A percentile compares a stretch with the other conserved stretches of the same genome.
Conservation (phyloP, 495 filamentous ascomycete species). For the Penicillium malachiteum region DNA sequence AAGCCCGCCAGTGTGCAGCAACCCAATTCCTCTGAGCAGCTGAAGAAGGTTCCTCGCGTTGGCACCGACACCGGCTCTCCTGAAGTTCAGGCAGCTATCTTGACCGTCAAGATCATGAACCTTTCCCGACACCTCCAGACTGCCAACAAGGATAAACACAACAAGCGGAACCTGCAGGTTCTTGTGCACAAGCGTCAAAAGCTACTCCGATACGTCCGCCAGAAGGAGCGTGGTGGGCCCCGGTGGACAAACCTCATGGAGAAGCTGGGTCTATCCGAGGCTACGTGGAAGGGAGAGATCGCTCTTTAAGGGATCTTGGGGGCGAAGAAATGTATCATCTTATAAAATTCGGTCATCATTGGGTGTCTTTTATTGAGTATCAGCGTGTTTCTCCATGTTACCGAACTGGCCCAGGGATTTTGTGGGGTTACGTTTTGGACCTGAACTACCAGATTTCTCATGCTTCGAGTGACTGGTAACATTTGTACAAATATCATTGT, state of each 20-base stretch:
- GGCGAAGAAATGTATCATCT: conserved; percentile 2
- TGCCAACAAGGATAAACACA: conserved; percentile 75
- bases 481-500: conserved; percentile 30
- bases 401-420: conserved; percentile 6
- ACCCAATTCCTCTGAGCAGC: conserved; percentile 23
- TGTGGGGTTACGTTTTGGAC: conserved; percentile 12
- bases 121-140: conserved; percentile 60
- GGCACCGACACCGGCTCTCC: conserved; percentile 89
- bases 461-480: conserved; percentile 6
- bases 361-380: conserved; percentile 11
- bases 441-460: conserved; percentile 3
- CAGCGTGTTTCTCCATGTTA: conserved; percentile 15
- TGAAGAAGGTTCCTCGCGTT: conserved; percentile 62
- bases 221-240: conserved; percentile 85
- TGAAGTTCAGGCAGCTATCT: conserved; percentile 95
- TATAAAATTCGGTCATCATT: conserved; percentile 6
- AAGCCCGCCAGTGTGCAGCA: conserved; percentile 42
- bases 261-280: conserved; percentile 81
- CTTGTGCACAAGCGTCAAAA: conserved; percentile 90
- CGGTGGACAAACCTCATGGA: conserved; percentile 82
- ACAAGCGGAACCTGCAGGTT: conserved; percentile 83
- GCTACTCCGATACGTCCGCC: conserved; percentile 77
- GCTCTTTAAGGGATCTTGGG: conserved; percentile 51
- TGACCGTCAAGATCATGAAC: conserved; percentile 90
- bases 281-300: conserved; percentile 84